phyloP scores from a whole-genome alignment of 2,329 filamentous ascomycete genomes.

The Colletotrichum coccodes region DNA sequence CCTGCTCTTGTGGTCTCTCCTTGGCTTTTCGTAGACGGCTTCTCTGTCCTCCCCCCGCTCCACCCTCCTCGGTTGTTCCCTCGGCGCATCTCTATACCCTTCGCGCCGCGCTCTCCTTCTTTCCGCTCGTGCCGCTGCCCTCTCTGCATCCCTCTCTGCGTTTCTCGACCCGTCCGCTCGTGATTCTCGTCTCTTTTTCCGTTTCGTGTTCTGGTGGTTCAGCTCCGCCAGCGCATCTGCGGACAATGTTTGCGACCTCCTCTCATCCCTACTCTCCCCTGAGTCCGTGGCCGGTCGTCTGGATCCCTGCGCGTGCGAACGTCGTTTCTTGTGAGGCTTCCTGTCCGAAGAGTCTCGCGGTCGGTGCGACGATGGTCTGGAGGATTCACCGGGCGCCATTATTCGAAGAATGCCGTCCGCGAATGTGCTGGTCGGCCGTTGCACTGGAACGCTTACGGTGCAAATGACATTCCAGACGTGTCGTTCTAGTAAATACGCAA shows the following conservation, averaged over 20 bases:
- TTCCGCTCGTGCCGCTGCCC: constrained; percentile 43
- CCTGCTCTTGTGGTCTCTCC: constrained; percentile 51
- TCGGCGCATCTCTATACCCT: constrained; percentile 31
- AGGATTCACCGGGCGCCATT: constrained; percentile 49
- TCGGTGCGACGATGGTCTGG: constrained; percentile 42
- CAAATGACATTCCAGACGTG: constrained; percentile 12
- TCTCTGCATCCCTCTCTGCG: constrained; percentile 42
- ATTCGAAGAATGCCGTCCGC: constrained; percentile 37
- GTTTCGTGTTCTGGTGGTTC: constrained; percentile 66
- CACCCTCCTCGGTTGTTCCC: constrained; percentile 24
- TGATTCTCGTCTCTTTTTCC: constrained; percentile 45
- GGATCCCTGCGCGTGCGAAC: constrained; percentile 42
- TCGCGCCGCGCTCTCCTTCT: constrained; percentile 34
- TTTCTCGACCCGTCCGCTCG: constrained; percentile 43
- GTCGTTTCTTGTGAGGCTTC: constrained; percentile 48
- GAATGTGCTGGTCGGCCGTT: constrained; percentile 10
- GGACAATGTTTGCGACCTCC: constrained; percentile 48
- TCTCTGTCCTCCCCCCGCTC: constrained; percentile 38
- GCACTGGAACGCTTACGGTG: constrained; percentile 16
- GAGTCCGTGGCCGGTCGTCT: constrained; percentile 44
- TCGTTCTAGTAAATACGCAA: neutral
- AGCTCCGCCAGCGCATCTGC: constrained; percentile 72
- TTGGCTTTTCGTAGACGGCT: constrained; percentile 43
- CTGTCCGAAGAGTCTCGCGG: constrained; percentile 43
- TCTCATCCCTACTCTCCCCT: constrained; percentile 44